Base-by-base conservation (phyloP, 2,329 filamentous ascomycete genomes). In the Pestalotiopsis sp. region DNA sequence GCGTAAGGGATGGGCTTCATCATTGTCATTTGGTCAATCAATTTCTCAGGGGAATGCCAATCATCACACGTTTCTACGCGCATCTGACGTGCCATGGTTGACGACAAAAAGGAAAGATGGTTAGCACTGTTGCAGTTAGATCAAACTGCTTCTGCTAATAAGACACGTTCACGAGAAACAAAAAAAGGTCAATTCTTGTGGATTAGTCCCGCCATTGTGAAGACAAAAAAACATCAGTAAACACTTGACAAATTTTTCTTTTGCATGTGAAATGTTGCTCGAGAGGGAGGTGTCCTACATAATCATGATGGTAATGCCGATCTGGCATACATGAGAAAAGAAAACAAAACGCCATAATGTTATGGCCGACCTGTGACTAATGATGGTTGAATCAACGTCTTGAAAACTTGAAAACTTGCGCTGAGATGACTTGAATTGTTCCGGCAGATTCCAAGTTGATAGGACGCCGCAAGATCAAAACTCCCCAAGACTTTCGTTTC, bases 1-100 rank as follows among this genome's bases (percentile, higher is more conserved):
- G 65, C 68, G 67, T 69, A 66, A 63, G 65, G 65, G 65, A 69
- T 65, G 67, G 67, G 63, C 64, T 70, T 68, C 56, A 63, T 69
- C 64, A 66, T 66, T 67, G 56, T 66, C 65, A 66, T 66, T 66
- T 66, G 64, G 64, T 66, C 64, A 66, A 52, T 66, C 52, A 66
- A 52, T 66, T 66, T 66, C n/a, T 22, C 60, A 63, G 64, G 64
- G 63, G 64, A 59, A 66, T 66, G 64, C 40, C 64, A 66, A 66
- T 58, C 55, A 66, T 66, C 40, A 66, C 48, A 65, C 62, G 30
- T 35, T 48, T 65, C 17, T 55, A 55, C 44, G 48, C 63, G 44
- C 44, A 52, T 65, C 38, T 38, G 26, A 59, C 55, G 64, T 66
- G 64, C 64, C 40, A 66, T 59, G 64, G 64, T 66, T 66, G 64